Base-by-base conservation (phyloP, 192 early-diverging fungal species). In the Chytriomyces sp. region DNA sequence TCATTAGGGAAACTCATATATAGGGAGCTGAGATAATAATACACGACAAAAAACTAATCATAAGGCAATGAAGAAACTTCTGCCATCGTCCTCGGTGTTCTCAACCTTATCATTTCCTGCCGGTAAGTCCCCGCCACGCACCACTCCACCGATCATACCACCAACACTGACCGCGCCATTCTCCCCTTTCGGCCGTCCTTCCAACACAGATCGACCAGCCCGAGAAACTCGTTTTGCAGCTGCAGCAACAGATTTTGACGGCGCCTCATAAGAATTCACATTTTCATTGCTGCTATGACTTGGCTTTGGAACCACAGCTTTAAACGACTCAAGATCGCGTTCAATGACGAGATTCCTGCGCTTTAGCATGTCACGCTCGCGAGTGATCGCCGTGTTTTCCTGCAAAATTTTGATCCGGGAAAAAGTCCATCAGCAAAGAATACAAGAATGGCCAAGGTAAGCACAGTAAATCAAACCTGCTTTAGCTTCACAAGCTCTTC, bases 401-500 rank as follows among this genome's bases (percentile, higher is more conserved):
- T 77, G 57, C 9, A 53, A 13, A 16, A 69, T 23, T 35, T 35
- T 1, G 35, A 35, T 35, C 35, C 35, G 35, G 35, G 63, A 72
- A n/a, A 64, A 18, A 45, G 64, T 1, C 20, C 13, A 43, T 65
- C 16, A 16, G 13, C 46, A 57, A 48, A 45, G 28, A 69, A 50
- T 18, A 7, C 7, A 50, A 20, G n/a, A 6, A 16, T 20, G 3
- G 10, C 18, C 61, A 60, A 72, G 61, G 18, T 18, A 75, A 73
- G 10, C 28, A 10, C 43, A 69, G n/a, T 28, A 50, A 16, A 35
- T 57, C 64, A 61, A 26, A 86, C 84, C 71, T 82, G 64, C 68
- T 83, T 80, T 20, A 86, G 62, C 28, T 81, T 79, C 10, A 86
- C 44, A 45, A 82, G 81, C 75, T 87, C 84, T 59, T 87, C 82